Evolutionary conservation across 2,329 filamentous ascomycete species (phyloP), one percentile per base, ranked within the genome.

Genomic region (Gaeumannomyces sp.): DNA sequence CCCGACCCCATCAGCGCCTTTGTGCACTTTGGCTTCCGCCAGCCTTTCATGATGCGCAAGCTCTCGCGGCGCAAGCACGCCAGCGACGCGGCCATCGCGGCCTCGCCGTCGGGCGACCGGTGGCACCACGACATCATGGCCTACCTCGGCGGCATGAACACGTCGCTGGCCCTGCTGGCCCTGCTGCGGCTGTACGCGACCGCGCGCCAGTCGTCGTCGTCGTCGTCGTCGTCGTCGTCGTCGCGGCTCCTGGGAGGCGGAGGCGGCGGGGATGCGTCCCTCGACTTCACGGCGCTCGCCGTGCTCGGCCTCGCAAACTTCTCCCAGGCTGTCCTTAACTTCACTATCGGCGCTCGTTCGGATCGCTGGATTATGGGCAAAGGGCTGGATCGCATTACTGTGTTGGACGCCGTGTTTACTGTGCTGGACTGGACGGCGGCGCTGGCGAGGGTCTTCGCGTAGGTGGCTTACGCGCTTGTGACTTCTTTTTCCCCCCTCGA

Each of bases 341-440:
- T 72, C 58, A 56, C 60, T 5, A 59, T 64, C 29, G 68, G 64
- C 22, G 60, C 66, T 10, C 35, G 59, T 22, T 64, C 50, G 3
- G 67, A 69, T 22, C 64, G 71, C 19, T 72, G 69, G 70, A 71
- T 72, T 59, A 71, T 72, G 69, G 71, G 70, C 58, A 72, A 66
- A 57, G 71, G 71, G 8, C 64, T 71, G 2, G 71, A 72, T 38
- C 61, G 66, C 8, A 72, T 71, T 58, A 71, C 69, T 14, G 68
- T 71, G 5, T 59, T 70, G 28, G 71, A 73, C 59, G 68, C 68
- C n/a, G 33, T 68, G 4, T 68, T 71, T 62, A 71, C 67, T 3
- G 63, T 70, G 4, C 61, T 70, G 31, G 69, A 70, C 56, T 69
- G 68, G 69, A 38, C 61, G 13, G 66, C 67, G 13, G 64, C 62